Percentiles rank a stretch among this genome's conserved stretches.
phyloP scores from a whole-genome alignment of 495 filamentous ascomycete species.

The Lophium mytilinum region DNA sequence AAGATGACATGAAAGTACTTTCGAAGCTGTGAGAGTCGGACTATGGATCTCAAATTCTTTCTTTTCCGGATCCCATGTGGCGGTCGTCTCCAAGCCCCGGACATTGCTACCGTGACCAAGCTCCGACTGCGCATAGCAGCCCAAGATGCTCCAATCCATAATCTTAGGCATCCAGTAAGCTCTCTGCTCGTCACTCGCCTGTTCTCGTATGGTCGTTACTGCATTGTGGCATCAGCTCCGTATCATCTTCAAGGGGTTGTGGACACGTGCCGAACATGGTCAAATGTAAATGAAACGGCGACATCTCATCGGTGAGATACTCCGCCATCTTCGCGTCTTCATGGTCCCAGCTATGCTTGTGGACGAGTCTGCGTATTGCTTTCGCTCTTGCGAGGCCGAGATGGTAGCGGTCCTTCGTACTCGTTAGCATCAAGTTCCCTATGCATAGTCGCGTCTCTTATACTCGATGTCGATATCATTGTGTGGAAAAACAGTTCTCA shows the following conservation, averaged over 20 bases:
- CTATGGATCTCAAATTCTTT: constrained; percentile 43
- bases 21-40: constrained; percentile 41
- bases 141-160: constrained; percentile 38
- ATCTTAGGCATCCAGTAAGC: constrained; percentile 41
- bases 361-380: constrained; percentile 36
- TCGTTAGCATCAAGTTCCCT: background rate
- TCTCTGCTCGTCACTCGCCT: constrained; percentile 39
- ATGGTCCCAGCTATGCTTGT: constrained; percentile 36
- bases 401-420: constrained; percentile 34
- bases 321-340: constrained; percentile 41
- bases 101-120: constrained; percentile 33
- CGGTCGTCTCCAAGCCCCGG: constrained; percentile 40
- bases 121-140: constrained; percentile 7
- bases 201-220: constrained; percentile 36
- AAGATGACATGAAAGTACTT: constrained; percentile 8
- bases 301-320: constrained; percentile 43
- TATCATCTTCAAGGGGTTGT: background rate
- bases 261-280: constrained; percentile 29
- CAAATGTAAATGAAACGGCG: constrained; percentile 36
- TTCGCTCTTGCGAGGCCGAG: constrained; percentile 43
- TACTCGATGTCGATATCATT: no score
- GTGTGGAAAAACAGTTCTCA: background rate
- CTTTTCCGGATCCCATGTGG: constrained; percentile 35
- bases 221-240: background rate
- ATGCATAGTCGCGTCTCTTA: background rate